phyloP scores from a whole-genome alignment of 2,329 filamentous ascomycete species.

The Bipolaris oryzae region DNA sequence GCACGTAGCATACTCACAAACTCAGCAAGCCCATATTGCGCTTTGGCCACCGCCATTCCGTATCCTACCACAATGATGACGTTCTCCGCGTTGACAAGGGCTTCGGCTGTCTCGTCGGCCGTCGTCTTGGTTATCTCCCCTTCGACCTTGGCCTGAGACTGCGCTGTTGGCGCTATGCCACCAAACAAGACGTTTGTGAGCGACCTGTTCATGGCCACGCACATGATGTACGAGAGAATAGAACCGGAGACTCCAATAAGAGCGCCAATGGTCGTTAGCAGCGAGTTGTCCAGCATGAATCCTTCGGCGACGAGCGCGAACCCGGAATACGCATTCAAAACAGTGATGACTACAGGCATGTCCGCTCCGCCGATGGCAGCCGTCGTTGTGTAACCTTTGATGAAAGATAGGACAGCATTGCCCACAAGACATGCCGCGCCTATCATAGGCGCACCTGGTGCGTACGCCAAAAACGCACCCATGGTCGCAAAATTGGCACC shows the following conservation, averaged over 20 bases:
- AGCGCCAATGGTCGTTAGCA: constrained; percentile 83
- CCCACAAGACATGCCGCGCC: constrained; percentile 78
- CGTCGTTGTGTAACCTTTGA: constrained; percentile 87
- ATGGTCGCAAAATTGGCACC: constrained; percentile 81
- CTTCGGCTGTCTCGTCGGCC: constrained; percentile 80
- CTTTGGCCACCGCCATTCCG: constrained; percentile 93
- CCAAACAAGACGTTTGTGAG: constrained; percentile 90
- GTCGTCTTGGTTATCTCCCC: constrained; percentile 78
- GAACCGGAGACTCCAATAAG: constrained; percentile 88
- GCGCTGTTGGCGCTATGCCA: constrained; percentile 70
- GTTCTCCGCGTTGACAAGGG: constrained; percentile 75
- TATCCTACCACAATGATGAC: constrained; percentile 92
- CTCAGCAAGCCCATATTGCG: constrained; percentile 87
- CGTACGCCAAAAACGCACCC: constrained; percentile 81
- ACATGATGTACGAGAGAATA: constrained; percentile 72
- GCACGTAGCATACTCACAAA: constrained; percentile 76
- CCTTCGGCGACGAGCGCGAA: constrained; percentile 90
- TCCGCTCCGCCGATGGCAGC: constrained; percentile 90
- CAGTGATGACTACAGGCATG: constrained; percentile 91
- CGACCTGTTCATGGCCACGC: constrained; percentile 88
- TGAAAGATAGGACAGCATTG: constrained; percentile 78
- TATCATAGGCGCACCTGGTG: constrained; percentile 77
- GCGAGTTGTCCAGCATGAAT: constrained; percentile 86
- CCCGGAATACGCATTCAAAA: constrained; percentile 87
- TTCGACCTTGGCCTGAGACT: constrained; percentile 74